Base-by-base conservation (phyloP, 345 rosid species). In the Sonneratia caseolaris region DNA sequence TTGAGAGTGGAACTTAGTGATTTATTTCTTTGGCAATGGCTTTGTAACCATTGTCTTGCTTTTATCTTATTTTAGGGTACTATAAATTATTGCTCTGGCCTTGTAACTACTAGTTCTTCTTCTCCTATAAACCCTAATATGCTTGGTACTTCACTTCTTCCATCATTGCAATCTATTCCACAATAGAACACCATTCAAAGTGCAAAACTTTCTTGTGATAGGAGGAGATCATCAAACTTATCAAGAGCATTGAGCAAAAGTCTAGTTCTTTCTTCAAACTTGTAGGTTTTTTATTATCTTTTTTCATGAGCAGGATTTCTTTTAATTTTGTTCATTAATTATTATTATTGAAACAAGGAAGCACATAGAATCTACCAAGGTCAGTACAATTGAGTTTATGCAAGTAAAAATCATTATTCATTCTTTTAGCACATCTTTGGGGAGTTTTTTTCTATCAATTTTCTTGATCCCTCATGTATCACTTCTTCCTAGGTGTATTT, bases 161-260 rank as follows among this genome's bases (percentile, higher is more conserved):
- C 43, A 11, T 45, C 35, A 49, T 13, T 48, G 35, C 68, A 53
- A 19, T 5, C 24, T n/a, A 66, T 36, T 66, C 22, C 15, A 12
- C 43, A 66, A 10, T 45, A 36, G 68, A 36, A 42, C 22, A 66
- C 43, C 43, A 37, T 64, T 36, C 68, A 16, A 64, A 53, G 59
- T n/a, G 59, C 18, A 53, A 53, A 43, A 37, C 37, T 61, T 37
- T 74, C 70, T 82, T 66, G 57, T 82, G 80, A 75, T 95, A 94
- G 97, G 98, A 94, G 49, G 98, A 94, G 82, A 84, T 93, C 73
- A 78, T 88, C 79, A 87, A 86, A 82, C 81, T 93, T 81, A 86
- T 93, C 71, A 93, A 87, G 76, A 76, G 73, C 71, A 68, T 86
- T 84, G 98, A 93, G 86, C 92, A 88, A 83, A 76, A 73, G 65